Percentiles rank a stretch among this genome's conserved stretches.
phyloP scores from a whole-genome alignment of 306 rosid genomes.

The Cucumis hystrix region DNA sequence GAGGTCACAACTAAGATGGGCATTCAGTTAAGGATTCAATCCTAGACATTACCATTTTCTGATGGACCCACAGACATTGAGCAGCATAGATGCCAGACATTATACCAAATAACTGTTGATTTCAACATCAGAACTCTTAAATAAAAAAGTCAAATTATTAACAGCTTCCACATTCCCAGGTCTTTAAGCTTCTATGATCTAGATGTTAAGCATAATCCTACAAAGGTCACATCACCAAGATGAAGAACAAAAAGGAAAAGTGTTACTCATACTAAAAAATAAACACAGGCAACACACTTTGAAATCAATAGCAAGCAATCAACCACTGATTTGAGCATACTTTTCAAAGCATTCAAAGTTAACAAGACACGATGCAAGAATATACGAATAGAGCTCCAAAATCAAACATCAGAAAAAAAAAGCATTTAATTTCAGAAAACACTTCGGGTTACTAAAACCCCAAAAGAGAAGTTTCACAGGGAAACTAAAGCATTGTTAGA shows the following conservation, averaged over 20 bases:
- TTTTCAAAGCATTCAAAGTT: not conserved
- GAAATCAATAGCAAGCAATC: not conserved
- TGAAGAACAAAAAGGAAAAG: not conserved
- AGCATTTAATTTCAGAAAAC: not conserved
- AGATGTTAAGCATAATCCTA: not conserved
- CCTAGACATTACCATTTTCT: not conserved
- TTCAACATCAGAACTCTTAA: not conserved
- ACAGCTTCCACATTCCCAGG: not conserved
- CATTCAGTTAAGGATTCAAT: not conserved
- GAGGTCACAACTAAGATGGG: not conserved
- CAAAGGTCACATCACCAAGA: not conserved
- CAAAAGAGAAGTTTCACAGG: not conserved
- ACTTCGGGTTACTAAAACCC: not conserved
- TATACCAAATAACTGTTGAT: not conserved
- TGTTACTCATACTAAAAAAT: not conserved
- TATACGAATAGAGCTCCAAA: not conserved
- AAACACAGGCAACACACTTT: not conserved
- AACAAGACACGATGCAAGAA: too few species aligned
- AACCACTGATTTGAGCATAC: not conserved
- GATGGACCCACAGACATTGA: not conserved
- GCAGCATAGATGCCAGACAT: not conserved
- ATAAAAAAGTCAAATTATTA: not conserved
- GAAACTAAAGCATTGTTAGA: not conserved
- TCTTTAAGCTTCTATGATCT: not conserved
- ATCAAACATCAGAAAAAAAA: not conserved